Conservation (phyloP, 176 grass and related monocot genomes). For the Musa itinerans region DNA sequence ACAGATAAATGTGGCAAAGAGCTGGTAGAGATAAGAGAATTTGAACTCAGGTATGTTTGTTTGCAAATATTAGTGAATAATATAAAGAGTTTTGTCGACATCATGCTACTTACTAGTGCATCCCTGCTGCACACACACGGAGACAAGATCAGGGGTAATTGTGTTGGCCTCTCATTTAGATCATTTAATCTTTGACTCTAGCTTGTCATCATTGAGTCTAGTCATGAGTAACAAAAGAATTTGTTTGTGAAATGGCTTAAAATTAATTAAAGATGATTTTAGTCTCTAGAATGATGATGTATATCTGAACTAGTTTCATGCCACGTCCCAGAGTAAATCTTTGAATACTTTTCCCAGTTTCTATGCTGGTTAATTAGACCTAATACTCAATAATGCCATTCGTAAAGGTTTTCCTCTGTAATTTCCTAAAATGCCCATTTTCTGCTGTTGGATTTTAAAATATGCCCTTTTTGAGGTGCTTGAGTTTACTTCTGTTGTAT, state of each 20-base stretch:
- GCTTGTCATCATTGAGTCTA: neutral
- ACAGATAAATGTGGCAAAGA: constrained; percentile 94
- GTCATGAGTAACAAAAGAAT: neutral
- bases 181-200: neutral
- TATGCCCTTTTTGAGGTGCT: no score
- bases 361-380: neutral
- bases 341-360: neutral
- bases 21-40: constrained; percentile 94
- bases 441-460: no score
- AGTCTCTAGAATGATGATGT: no score
- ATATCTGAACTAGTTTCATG: neutral
- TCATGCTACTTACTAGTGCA: neutral
- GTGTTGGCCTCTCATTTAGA: neutral
- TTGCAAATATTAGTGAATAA: constrained; percentile 6
- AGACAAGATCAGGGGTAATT: neutral
- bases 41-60: constrained; percentile 64
- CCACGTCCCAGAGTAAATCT: neutral
- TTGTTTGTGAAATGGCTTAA: neutral
- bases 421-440: no score
- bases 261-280: neutral
- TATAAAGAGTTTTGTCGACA: neutral
- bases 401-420: no score
- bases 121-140: neutral
- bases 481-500: no score
- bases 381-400: no score